Evolutionary conservation across 2,329 filamentous ascomycete species (phyloP).

Genomic region (Calonectria honghensis): DNA sequence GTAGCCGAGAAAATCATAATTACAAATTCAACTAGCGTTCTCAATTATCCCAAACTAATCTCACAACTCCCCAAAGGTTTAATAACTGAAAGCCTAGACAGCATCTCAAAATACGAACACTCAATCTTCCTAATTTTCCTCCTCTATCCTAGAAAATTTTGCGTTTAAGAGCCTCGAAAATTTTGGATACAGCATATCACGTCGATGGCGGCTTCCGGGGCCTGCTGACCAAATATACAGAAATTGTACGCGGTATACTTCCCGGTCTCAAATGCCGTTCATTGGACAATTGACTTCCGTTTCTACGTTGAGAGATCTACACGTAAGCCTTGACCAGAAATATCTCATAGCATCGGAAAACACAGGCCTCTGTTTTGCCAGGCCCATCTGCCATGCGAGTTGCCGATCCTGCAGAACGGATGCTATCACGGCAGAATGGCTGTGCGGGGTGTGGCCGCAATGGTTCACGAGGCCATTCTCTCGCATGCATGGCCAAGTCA

Average conservation of each 20-base stretch:
- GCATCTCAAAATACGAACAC: neutral
- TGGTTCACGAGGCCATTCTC: conserved; percentile 65
- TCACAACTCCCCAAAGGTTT: neutral
- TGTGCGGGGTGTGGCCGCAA: conserved; percentile 66
- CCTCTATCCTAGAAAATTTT: neutral
- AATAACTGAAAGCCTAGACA: neutral
- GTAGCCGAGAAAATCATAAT: neutral
- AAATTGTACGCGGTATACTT: neutral
- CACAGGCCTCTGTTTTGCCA: conserved; percentile 54
- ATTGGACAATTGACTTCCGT: neutral
- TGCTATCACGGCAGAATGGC: conserved; percentile 67
- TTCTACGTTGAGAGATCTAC: neutral
- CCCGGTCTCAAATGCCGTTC: neutral
- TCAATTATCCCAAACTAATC: neutral
- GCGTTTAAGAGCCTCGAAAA: neutral
- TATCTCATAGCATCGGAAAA: conserved; percentile 65
- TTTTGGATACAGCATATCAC: neutral
- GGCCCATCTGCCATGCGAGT: neutral
- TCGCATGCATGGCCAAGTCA: conserved; percentile 62
- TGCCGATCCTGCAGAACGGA: conserved; percentile 60
- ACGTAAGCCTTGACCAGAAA: conserved; percentile 63
- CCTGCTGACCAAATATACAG: neutral
- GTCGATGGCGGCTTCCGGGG: neutral
- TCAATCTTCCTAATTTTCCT: neutral
- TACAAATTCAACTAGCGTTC: neutral